These are phyloP conservation scores for Dentipellis fragilis DNA, from an alignment of 768 basidiomycete species.

Conservation along the genomic window DNA sequence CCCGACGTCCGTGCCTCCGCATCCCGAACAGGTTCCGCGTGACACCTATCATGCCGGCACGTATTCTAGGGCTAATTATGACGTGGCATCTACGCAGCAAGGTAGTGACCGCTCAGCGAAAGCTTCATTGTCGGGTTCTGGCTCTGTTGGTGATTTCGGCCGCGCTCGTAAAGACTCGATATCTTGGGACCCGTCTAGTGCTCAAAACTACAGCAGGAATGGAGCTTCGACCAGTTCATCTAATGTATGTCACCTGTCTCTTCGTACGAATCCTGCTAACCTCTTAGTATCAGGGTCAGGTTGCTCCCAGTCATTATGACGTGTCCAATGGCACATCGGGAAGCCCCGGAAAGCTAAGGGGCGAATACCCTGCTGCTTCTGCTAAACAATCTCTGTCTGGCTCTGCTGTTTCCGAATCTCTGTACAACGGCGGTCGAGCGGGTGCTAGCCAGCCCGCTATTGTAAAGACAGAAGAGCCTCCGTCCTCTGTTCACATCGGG, in stretches of 20 bases:
- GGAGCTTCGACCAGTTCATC: neutral
- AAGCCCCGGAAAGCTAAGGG: neutral
- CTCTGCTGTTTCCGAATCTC: neutral
- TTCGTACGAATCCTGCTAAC: neutral
- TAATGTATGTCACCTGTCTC: neutral
- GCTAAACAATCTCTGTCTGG: neutral
- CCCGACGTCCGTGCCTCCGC: conserved; percentile 22
- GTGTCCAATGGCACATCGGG: neutral
- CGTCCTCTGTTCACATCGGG: neutral
- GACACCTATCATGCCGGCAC: conserved; percentile 7
- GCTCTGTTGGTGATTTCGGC: conserved; percentile 15
- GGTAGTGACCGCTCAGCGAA: conserved; percentile 6
- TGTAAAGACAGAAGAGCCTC: neutral
- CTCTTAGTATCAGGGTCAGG: neutral
- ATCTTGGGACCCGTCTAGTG: neutral
- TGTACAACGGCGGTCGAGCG: neutral
- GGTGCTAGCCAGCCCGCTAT: neutral
- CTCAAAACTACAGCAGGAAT: neutral
- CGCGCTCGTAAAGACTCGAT: neutral
- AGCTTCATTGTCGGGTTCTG: conserved; percentile 11
- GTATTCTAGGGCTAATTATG: conserved; percentile 1
- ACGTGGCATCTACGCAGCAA: neutral
- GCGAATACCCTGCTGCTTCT: neutral
- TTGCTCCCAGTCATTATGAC: neutral
- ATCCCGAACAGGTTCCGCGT: conserved; percentile 25